phyloP scores from a whole-genome alignment of 2,329 filamentous ascomycete species.

The Microsporum canis region DNA sequence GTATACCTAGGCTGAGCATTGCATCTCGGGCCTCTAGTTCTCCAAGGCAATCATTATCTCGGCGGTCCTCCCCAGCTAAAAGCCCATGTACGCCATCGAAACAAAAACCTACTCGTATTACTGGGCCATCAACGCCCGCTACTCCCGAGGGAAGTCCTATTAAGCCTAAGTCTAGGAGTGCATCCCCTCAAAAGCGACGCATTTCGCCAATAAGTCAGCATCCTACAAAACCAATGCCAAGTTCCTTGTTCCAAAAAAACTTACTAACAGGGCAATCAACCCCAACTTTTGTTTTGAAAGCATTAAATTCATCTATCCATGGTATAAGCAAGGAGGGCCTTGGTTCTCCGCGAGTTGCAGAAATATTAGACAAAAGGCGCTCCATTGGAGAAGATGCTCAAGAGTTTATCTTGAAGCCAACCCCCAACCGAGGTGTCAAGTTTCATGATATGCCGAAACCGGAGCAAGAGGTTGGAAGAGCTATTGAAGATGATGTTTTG shows the following conservation, averaged over 20 bases:
- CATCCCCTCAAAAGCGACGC: conserved; percentile 42
- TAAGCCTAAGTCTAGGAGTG: conserved; percentile 4
- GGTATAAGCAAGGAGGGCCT: conserved; percentile 60
- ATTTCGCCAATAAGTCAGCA: conserved; percentile 23
- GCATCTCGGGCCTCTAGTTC: conserved; percentile 34
- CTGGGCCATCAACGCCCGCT: conserved; percentile 2
- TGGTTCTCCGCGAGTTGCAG: conserved; percentile 63
- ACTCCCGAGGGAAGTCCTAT: conserved; percentile 7
- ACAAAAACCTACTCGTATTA: background rate
- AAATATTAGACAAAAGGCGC: conserved; percentile 56
- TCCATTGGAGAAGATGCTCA: conserved; percentile 59
- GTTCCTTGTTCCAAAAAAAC: conserved; percentile 44
- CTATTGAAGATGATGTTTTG: conserved; percentile 40
- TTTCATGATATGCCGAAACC: conserved; percentile 56
- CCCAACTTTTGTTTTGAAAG: conserved; percentile 54
- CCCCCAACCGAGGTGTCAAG: conserved; percentile 39
- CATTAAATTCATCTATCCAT: conserved; percentile 51
- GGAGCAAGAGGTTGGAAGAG: conserved; percentile 52
- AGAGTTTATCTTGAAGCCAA: conserved; percentile 48
- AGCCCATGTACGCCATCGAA: conserved; percentile 30
- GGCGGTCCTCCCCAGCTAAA: conserved; percentile 32
- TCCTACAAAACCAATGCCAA: conserved; percentile 28
- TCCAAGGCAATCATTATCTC: conserved; percentile 29
- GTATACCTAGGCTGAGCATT: conserved; percentile 43
- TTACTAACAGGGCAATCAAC: conserved; percentile 46